Evolutionary conservation across 2,329 filamentous ascomycete species (phyloP), one percentile per base, ranked within the genome.

Genomic region (Diplodia sapinea): DNA sequence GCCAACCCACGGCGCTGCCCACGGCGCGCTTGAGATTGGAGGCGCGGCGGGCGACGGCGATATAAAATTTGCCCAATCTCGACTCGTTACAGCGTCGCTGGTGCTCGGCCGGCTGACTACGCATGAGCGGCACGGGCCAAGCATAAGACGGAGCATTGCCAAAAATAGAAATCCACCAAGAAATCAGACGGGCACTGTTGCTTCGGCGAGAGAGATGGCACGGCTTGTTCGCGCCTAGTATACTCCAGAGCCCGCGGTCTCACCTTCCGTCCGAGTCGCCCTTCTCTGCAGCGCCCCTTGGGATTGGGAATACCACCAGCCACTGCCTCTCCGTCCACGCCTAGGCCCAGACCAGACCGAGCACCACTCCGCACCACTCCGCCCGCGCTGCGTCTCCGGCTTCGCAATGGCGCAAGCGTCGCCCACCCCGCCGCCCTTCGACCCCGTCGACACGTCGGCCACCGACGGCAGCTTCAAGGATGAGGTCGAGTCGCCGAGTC

Each of bases 401-500:
- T 72, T 73, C 72, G 69, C 59, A 69, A 68, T 71, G 71, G 69
- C 68, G 54, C 65, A 70, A 65, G 70, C 68, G 49, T 69, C 76
- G 66, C 72, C 75, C 70, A 71, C 75, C 68, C 73, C 71, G 65
- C 75, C 78, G 26, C 70, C 73, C 65, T 82, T 81, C 71, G 72
- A 80, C 69, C 77, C 80, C 23, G 78, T 82, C 68, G 80, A 82
- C 73, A 81, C 81, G 36, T 68, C 74, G 56, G 76, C 74, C 43
- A 69, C 71, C 43, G 72, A 71, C 33, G 73, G 68, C 66, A 72
- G 73, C 54, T 70, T 68, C 68, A 75, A 76, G 68, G 79, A 80
- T 70, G 76, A 80, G 69, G 78, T 80, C 67, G 78, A 84, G 72
- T 82, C 80, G 38, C 82, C 82, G 36, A 81, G 80, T 70, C 78